A percentile compares a stretch with the other conserved stretches of the same genome.
phyloP scores from a whole-genome alignment of 2,329 filamentous ascomycete genomes.

The Blastomyces gilchristii region DNA sequence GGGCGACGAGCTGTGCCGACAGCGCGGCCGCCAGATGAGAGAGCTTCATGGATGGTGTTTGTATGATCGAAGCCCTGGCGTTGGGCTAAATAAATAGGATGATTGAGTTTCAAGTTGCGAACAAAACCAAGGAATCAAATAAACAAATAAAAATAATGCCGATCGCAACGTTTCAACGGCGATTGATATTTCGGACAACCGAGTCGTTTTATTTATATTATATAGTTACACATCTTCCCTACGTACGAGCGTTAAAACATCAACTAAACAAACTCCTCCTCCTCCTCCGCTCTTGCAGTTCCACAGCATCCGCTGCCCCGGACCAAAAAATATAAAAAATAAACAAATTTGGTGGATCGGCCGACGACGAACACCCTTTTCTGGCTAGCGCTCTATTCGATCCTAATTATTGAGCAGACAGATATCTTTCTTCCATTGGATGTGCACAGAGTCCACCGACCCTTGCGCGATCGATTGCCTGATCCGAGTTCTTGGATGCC shows the following conservation, averaged over 20 bases:
- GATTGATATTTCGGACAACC: no score
- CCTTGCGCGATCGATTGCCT: neutral
- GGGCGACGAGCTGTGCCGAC: neutral
- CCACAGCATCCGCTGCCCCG: neutral
- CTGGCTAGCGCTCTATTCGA: neutral
- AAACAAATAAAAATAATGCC: no score
- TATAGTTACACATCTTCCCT: no score
- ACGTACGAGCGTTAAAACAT: no score
- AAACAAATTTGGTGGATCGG: neutral
- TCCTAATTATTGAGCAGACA: neutral
- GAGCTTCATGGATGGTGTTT: conserved; percentile 3
- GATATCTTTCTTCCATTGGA: neutral
- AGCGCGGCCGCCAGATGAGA: neutral
- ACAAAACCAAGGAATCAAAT: no score
- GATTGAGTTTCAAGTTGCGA: no score
- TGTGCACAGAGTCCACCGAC: neutral
- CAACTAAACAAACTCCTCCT: no score
- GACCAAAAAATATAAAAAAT: neutral
- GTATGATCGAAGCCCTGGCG: no score
- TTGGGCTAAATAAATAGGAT: no score
- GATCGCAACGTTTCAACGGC: no score
- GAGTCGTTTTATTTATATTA: no score
- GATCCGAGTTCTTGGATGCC: neutral
- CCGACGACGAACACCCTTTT: neutral
- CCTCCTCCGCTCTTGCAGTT: neutral